Percentiles rank a stretch among this genome's conserved stretches.
Evolutionary conservation across 2,329 filamentous ascomycete genomes (phyloP).

Genomic region (Epichloe gansuensis): DNA sequence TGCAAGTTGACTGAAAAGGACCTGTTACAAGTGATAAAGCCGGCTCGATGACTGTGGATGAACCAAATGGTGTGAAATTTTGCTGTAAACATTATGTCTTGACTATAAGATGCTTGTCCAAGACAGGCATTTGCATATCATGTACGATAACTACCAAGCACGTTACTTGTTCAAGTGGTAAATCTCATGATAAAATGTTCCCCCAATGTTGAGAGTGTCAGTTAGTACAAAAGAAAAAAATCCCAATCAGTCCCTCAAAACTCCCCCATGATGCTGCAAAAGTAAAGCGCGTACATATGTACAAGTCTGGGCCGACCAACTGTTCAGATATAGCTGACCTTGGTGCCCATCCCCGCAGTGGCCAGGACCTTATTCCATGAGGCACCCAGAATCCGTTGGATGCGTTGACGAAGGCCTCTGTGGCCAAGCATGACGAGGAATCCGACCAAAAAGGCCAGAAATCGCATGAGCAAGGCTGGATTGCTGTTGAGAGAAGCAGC

Average conservation of each 20-base stretch:
- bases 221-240: not conserved
- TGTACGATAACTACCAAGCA: not conserved
- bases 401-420: slow-evolving; percentile 58
- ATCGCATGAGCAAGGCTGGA: slow-evolving; percentile 42
- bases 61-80: too few relatives aligned
- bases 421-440: slow-evolving; percentile 66
- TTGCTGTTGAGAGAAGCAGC: slow-evolving; percentile 40
- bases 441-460: slow-evolving; percentile 67
- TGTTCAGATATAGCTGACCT: slow-evolving; percentile 80
- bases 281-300: slow-evolving; percentile 5
- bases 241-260: slow-evolving; percentile 9
- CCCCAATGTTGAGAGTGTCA: not conserved
- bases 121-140: not conserved
- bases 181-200: not conserved
- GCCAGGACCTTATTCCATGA: slow-evolving; percentile 71
- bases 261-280: slow-evolving; percentile 18
- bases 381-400: slow-evolving; percentile 53
- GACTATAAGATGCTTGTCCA: too few relatives aligned
- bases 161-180: not conserved
- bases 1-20: too few relatives aligned
- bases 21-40: too few relatives aligned
- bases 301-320: not conserved
- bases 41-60: too few relatives aligned
- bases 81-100: too few relatives aligned
- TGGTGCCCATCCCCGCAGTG: slow-evolving; percentile 91